Evolutionary conservation across 768 basidiomycete genomes (phyloP).

Genomic region (Scleroderma citrinum): DNA sequence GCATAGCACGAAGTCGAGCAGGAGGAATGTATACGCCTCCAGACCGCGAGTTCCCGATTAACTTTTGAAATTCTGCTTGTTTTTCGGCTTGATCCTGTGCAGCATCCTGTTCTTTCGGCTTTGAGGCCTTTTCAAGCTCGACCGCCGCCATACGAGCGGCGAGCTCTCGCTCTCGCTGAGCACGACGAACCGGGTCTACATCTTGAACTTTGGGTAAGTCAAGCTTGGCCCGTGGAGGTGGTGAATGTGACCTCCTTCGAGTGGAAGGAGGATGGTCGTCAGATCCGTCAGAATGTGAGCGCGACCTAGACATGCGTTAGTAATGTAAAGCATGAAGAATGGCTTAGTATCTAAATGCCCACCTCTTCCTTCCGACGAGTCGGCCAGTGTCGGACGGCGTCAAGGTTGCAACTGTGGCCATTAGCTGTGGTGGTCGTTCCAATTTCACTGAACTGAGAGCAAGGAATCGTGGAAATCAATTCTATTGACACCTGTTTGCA

Average conservation of each 20-base stretch:
- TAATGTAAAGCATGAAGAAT: background rate
- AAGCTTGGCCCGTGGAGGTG: constrained; percentile 26
- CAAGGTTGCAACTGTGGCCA: constrained; percentile 33
- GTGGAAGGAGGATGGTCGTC: constrained; percentile 35
- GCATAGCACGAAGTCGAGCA: constrained; percentile 84
- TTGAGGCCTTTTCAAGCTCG: constrained; percentile 57
- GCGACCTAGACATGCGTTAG: constrained; percentile 35
- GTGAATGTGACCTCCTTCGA: constrained; percentile 39
- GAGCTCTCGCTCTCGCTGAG: constrained; percentile 75
- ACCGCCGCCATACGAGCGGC: constrained; percentile 64
- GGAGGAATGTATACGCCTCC: constrained; percentile 98
- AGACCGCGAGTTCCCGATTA: constrained; percentile 62
- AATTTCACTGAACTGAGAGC: too few species aligned
- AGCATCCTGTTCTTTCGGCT: constrained; percentile 42
- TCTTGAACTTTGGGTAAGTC: constrained; percentile 54
- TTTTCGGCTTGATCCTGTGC: constrained; percentile 53
- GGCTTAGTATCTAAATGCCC: background rate
- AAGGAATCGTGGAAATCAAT: too few species aligned
- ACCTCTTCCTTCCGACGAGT: constrained; percentile 46
- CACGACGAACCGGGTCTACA: constrained; percentile 69
- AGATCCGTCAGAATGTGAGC: constrained; percentile 35
- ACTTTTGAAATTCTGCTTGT: constrained; percentile 85
- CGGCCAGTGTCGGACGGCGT: constrained; percentile 7
- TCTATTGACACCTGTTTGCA: too few species aligned
- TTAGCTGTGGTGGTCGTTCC: constrained; percentile 16